Evolutionary conservation across 139 green algal genomes (phyloP), one percentile per base, ranked within the genome.

Genomic region (Auxenochlorella pyrenoidosa): DNA sequence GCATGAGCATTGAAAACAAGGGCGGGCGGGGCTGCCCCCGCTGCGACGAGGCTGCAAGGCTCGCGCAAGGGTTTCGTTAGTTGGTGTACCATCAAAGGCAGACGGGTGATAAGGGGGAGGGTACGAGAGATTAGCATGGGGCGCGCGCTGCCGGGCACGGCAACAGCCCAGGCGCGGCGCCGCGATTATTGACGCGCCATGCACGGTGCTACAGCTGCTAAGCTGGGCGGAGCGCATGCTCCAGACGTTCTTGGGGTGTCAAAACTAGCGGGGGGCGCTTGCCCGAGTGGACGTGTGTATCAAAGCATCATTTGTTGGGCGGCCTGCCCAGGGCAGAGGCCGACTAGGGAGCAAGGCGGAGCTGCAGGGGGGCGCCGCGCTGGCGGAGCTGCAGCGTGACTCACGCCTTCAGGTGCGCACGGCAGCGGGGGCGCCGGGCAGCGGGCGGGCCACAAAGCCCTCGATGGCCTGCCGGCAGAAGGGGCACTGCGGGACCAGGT

Each of bases 391-490:
- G n/a, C n/a, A n/a, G 47, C 10, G 5, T 3, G 3, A 34, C 40
- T n/a, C 70, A 3, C 12, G 34, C 34, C 1, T 12, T 30, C 16
- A 76, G 3, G 36, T 34, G 70, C 36, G 36, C 34, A 76, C 70
- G 13, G 70, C 36, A 21, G 34, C 15, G 15, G 54, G 15, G 2
- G 54, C 54, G 54, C 15, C 54, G 16, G 28, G 68, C 75, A 81
- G 75, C 43, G 26, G 75, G 43, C 28, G 43, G 43, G 82, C n/a
- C 43, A 68, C 54, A 47, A 92, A 92, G 24, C 89, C 89, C 24
- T 90, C 66, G 71, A 92, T 92, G 16, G 89, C 73, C 70, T 83
- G 80, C 18, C 89, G 66, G 60, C 89, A 90, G 71, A 92, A 90
- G n/a, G 89, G 89, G 86, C 89, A 92, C 51, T 90, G 68, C 36